Conservation (phyloP, 352 stramenopile species). For the Peronosclerospora sorghi region DNA sequence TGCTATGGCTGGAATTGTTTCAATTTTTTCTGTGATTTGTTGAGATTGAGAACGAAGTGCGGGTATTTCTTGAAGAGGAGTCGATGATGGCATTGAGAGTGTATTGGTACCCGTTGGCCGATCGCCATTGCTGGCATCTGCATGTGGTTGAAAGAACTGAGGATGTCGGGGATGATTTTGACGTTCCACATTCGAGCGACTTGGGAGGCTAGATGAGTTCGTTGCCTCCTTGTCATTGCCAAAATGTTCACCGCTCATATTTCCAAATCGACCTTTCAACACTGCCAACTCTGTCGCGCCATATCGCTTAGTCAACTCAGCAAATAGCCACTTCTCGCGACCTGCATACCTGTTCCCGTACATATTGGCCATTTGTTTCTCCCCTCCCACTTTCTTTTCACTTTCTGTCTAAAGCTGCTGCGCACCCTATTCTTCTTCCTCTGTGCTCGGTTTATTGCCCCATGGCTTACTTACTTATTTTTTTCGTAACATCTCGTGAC, state of each 20-base stretch:
- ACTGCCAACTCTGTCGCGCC: constrained; percentile 30
- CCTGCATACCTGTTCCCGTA: constrained; percentile 59
- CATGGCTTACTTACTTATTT: too few species aligned
- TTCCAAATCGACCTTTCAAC: constrained; percentile 24
- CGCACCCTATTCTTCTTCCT: too few species aligned
- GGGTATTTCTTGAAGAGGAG: constrained; percentile 1
- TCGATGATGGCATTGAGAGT: background rate
- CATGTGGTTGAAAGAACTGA: constrained; percentile 22
- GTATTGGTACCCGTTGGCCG: constrained; percentile 1
- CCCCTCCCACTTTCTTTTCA: too few species aligned
- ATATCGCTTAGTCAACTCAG: constrained; percentile 54
- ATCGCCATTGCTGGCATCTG: constrained; percentile 8
- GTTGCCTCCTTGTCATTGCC: background rate
- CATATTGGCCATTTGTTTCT: constrained; percentile 52
- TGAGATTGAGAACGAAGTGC: background rate
- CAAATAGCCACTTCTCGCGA: constrained; percentile 55
- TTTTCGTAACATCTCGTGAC: too few species aligned
- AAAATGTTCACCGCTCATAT: constrained; percentile 1
- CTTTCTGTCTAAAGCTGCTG: too few species aligned
- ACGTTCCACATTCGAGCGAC: constrained; percentile 9
- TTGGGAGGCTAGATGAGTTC: constrained; percentile 1
- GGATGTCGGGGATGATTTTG: constrained; percentile 18
- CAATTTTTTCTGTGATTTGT: constrained; percentile 1
- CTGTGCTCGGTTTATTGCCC: too few species aligned
- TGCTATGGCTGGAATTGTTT: background rate